Conservation (phyloP, 345 rosid genomes). For the Eucalyptus sp. region DNA sequence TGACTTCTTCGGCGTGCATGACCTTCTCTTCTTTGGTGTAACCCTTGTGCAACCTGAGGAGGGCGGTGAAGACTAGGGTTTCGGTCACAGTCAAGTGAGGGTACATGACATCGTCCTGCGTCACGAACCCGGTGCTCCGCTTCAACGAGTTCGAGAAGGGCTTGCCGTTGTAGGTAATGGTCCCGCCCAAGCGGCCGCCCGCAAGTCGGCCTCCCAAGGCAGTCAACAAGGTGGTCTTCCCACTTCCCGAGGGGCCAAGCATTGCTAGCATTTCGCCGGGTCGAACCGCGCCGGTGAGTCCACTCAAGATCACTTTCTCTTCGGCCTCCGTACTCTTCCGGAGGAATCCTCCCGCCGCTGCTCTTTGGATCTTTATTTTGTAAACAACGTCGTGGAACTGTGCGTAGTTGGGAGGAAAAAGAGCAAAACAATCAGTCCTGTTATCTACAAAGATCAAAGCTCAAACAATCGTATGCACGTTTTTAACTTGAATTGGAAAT, state of each 20-base stretch:
- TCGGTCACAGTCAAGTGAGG: conserved; percentile 47
- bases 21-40: conserved; percentile 20
- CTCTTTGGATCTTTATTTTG: conserved; percentile 1
- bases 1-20: conserved; percentile 30
- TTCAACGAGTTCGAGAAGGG: conserved; percentile 25
- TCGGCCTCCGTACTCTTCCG: neutral
- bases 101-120: conserved; percentile 33
- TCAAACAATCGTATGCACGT: neutral
- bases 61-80: conserved; percentile 45
- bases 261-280: conserved; percentile 45
- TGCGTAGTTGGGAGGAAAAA: neutral
- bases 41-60: conserved; percentile 24
- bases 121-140: conserved; percentile 35
- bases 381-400: conserved; percentile 37
- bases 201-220: conserved; percentile 34
- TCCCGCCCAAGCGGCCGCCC: conserved; percentile 12
- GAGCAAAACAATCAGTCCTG: neutral
- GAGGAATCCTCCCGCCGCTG: neutral
- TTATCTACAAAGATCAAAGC: neutral
- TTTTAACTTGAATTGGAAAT: neutral
- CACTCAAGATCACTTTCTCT: conserved; percentile 34
- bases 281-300: conserved; percentile 19
- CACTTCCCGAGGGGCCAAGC: conserved; percentile 55
- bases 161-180: conserved; percentile 24
- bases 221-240: conserved; percentile 42